phyloP scores from a whole-genome alignment of 805 yeast genomes.

The Sungouiella thailandica region DNA sequence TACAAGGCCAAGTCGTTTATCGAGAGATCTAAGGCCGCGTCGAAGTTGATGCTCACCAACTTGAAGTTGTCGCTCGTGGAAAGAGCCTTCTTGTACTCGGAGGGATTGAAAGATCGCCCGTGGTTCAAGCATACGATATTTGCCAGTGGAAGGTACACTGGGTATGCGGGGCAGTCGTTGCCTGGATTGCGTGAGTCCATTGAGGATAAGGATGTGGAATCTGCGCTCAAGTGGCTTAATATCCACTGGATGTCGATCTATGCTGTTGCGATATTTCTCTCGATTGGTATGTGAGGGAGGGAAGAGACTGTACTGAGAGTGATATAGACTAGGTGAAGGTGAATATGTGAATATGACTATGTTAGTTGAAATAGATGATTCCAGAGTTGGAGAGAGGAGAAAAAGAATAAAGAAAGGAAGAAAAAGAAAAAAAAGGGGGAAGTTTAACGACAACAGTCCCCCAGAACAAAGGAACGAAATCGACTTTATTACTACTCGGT shows the following conservation, averaged over 20 bases:
- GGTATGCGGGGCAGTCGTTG: slow-evolving; percentile 53
- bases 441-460: too few relatives aligned
- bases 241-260: slow-evolving; percentile 2
- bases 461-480: too few relatives aligned
- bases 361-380: too few relatives aligned
- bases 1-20: slow-evolving; percentile 17
- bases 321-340: too few relatives aligned
- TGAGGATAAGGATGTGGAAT: slow-evolving; percentile 39
- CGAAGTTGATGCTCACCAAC: slow-evolving; percentile 28
- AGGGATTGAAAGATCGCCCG: slow-evolving; percentile 45
- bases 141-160: slow-evolving; percentile 57
- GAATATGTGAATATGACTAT: too few relatives aligned
- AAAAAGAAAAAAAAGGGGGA: too few relatives aligned
- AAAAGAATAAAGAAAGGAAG: too few relatives aligned
- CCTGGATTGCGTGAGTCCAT: slow-evolving; percentile 54
- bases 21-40: slow-evolving; percentile 18
- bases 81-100: slow-evolving; percentile 39
- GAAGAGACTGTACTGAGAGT: too few relatives aligned
- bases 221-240: slow-evolving; percentile 35
- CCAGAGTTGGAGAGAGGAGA: too few relatives aligned
- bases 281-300: background rate
- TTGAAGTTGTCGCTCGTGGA: slow-evolving; percentile 39
- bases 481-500: too few relatives aligned
- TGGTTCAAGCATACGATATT: slow-evolving; percentile 60
- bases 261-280: background rate